A percentile compares a stretch with the other conserved stretches of the same genome.
These are phyloP conservation scores for Capsella bursapastoris DNA, from an alignment of 345 rosid species.

Conservation along the genomic window DNA sequence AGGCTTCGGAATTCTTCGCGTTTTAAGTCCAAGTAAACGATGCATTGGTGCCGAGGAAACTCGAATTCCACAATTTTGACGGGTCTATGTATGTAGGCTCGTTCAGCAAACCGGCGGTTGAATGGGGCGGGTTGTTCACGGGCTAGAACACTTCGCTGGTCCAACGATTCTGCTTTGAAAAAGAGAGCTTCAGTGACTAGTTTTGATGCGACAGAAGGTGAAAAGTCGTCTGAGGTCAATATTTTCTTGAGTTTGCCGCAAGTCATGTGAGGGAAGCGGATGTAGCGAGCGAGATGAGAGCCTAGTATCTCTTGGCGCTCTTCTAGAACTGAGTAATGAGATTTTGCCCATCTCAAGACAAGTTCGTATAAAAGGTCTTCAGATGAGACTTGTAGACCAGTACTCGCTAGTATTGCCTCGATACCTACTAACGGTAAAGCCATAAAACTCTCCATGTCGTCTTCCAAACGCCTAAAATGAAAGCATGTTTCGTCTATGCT, in stretches of 20 bases:
- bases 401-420: constrained; percentile 76
- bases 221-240: constrained; percentile 68
- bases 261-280: constrained; percentile 86
- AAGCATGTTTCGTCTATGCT: neutral
- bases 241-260: constrained; percentile 72
- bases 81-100: constrained; percentile 72
- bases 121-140: constrained; percentile 49
- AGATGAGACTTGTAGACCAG: constrained; percentile 65
- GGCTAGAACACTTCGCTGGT: constrained; percentile 54
- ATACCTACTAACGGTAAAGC: constrained; percentile 81
- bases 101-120: constrained; percentile 61
- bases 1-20: constrained; percentile 63
- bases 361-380: constrained; percentile 79
- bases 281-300: constrained; percentile 58
- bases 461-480: no score
- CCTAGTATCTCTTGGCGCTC: constrained; percentile 66
- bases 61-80: constrained; percentile 81
- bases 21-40: constrained; percentile 79
- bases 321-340: constrained; percentile 64
- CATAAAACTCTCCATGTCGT: constrained; percentile 26
- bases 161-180: constrained; percentile 71
- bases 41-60: constrained; percentile 66
- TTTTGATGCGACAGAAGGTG: constrained; percentile 56
- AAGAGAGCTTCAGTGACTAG: constrained; percentile 80
- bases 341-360: constrained; percentile 73